Evolutionary conservation across 805 yeast species (phyloP), one percentile per base, ranked within the genome.

Genomic region (Torulaspora delbrueckii): DNA sequence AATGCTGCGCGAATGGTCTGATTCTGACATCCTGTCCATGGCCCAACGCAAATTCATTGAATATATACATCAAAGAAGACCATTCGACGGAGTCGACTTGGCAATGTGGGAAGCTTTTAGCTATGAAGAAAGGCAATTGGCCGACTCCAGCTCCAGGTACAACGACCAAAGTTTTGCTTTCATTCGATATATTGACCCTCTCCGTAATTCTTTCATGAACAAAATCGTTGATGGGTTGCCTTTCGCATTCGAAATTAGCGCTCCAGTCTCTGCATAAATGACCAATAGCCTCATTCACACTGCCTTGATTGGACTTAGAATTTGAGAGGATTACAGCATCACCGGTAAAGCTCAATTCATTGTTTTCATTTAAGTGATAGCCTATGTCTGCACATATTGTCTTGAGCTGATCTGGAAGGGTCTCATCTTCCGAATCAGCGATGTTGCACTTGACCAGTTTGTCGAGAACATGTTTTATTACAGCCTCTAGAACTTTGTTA

Each of bases 101-200:
- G 50, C 70, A 75, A 5, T 68, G 48, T 38, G 72, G 67, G 35
- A 71, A 73, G 8, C 46, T 48, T 1, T 48, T 40, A 0, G 75
- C 64, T 22, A 87, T 48, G 48, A 81, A 86, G 58, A 81, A 81
- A 1, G 96, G 82, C 0, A 88, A 67, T 52, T 88, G 70, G 0
- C 96, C 96, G 22, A 85, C 69, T 0, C 98, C 98, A 1, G 93
- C 78, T 0, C 98, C 98, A 0, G 98, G 97, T 1, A 86, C 77
- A 3, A 90, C 66, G 0, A 87, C 73, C 9, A 77, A 65, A 0
- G 86, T 77, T 5, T 68, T 65, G 25, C 66, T 63, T 6, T 51
- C 46, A n/a, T 37, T 49, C 5, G 54, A 43, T 7, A 51, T 41
- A 5, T 49, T 48, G 70, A 51, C 52, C 3, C 53, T 19, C 4